Percentiles rank a stretch among this genome's conserved stretches.
Conservation (phyloP, 345 rosid species). For the Streptanthus diversifolius region DNA sequence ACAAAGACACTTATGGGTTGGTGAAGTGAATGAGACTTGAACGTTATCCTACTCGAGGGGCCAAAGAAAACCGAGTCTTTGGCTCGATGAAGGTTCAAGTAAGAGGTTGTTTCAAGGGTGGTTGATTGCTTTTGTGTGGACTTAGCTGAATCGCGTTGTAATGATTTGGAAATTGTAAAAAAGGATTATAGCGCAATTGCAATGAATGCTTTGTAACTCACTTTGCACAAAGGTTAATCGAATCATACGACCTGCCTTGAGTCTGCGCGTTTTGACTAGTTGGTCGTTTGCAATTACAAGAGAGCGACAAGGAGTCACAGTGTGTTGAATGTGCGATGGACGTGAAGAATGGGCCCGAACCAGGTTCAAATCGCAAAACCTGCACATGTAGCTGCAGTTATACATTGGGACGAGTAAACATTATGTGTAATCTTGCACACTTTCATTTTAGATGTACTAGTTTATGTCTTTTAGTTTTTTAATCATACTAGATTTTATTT, state of each 20-base stretch:
- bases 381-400: background rate
- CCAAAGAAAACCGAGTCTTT: background rate
- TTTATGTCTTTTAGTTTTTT: no score
- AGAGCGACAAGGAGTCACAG: background rate
- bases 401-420: background rate
- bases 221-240: background rate
- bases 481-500: no score
- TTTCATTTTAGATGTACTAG: no score
- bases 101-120: background rate
- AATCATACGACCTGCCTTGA: background rate
- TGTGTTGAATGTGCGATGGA: background rate
- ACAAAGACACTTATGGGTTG: constrained; percentile 64
- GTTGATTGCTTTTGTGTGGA: constrained; percentile 15
- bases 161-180: background rate
- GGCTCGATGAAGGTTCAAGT: background rate
- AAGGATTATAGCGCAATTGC: constrained; percentile 12
- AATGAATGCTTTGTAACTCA: constrained; percentile 23
- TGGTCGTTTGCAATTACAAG: background rate
- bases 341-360: background rate
- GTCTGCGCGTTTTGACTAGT: background rate
- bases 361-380: background rate
- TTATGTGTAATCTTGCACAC: background rate
- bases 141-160: constrained; percentile 11
- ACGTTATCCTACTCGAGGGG: background rate
- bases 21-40: constrained; percentile 35